Base-by-base conservation (phyloP, 1,284 basidiomycete species). In the Cryptococcus sp. region DNA sequence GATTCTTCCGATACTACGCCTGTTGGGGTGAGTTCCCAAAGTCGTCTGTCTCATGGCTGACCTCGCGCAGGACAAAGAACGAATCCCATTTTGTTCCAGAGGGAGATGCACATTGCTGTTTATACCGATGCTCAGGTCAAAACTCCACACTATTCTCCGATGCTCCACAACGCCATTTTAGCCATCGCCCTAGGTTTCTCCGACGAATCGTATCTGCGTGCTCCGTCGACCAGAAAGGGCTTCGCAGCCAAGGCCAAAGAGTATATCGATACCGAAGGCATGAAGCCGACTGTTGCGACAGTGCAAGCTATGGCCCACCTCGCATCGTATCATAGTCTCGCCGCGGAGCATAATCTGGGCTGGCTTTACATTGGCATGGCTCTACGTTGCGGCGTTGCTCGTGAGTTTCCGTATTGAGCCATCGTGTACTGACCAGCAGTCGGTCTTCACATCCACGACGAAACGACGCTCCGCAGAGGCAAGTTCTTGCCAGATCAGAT, bases 161-260 rank as follows among this genome's bases (percentile, higher is more conserved):
- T 88, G 82, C 79, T 88, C 1, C 87, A 89, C 73, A 88, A 88
- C 65, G 81, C 85, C 1, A 77, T 88, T 0, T 75, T 89, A 11
- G 81, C 86, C 1, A 77, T 88, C 41, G 85, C 83, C 3, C 78
- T 83, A 1, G 82, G 84, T 0, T 87, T 85, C 66, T 83, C 85
- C 8, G 84, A 86, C 54, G 82, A 86, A 40, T 82, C 83, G 0
- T 64, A 71, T 27, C 78, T 86, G 40, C 78, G 82, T 17, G 80
- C 83, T 52, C 72, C 80, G 22, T 78, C 80, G 40, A 78, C 81
- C 0, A 78, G 86, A 10, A 75, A 78, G 50, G 73, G 76, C 25
- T 87, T 85, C 64, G 84, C 84, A 17, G 71, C 79, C 8, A 78
- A 80, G 55, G 86, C 86, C 1, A 86, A 86, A 73, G 80, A 78